phyloP scores from a whole-genome alignment of 441 rosid species.

The Eruca vesicaria region DNA sequence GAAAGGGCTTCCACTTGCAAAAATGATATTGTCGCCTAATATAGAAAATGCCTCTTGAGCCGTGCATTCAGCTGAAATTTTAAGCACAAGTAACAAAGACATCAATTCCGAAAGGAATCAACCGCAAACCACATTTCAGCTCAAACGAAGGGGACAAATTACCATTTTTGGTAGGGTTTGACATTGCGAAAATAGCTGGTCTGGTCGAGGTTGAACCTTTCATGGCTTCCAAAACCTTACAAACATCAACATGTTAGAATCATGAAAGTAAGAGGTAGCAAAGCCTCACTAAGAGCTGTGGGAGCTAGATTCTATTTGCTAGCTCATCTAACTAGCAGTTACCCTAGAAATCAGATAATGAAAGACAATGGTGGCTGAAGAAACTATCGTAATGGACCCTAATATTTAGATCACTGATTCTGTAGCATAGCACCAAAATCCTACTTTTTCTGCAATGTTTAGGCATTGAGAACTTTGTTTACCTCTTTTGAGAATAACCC shows the following conservation, averaged over 20 bases:
- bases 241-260: conserved; percentile 13
- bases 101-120: conserved; percentile 6
- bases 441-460: not conserved
- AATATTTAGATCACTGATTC: conserved; percentile 9
- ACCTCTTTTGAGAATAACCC: conserved; percentile 98
- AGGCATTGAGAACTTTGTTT: conserved; percentile 24
- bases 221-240: conserved; percentile 93
- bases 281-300: not conserved
- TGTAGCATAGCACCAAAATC: conserved; percentile 2
- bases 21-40: conserved; percentile 88
- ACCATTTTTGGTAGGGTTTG: conserved; percentile 98
- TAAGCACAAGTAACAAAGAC: not conserved
- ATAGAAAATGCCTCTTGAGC: conserved; percentile 93
- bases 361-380: conserved; percentile 1
- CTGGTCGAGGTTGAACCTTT: conserved; percentile 93
- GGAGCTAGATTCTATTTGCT: conserved; percentile 7
- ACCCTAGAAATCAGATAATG: conserved; percentile 4
- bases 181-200: conserved; percentile 99
- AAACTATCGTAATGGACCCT: not conserved
- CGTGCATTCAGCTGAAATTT: conserved; percentile 86
- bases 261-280: conserved; percentile 18
- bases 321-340: conserved; percentile 16
- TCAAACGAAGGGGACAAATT: conserved; percentile 11
- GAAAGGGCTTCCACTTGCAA: conserved; percentile 99
- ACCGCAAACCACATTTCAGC: not conserved